These are phyloP conservation scores for Kwoniella dendrophila DNA, from an alignment of 768 basidiomycete species.

Conservation along the genomic window DNA sequence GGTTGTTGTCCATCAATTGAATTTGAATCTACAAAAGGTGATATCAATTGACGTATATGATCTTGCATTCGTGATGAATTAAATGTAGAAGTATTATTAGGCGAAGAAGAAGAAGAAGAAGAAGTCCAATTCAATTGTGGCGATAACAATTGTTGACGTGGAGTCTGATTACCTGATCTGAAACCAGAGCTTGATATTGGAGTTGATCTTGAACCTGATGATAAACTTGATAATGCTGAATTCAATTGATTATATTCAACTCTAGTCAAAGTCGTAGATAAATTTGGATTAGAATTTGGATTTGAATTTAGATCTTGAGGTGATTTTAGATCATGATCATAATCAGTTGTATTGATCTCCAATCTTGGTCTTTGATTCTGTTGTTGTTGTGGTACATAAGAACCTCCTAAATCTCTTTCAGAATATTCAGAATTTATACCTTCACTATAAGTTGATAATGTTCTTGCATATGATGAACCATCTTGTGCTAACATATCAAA, in stretches of 20 bases:
- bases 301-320: background rate
- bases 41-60: too few species aligned
- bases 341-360: constrained; percentile 15
- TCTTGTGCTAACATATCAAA: constrained; percentile 30
- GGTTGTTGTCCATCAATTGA: background rate
- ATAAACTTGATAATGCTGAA: too few species aligned
- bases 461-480: constrained; percentile 20
- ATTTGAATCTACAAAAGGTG: background rate
- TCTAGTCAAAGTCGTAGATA: background rate
- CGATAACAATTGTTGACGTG: too few species aligned
- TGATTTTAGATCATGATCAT: background rate
- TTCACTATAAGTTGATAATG: constrained; percentile 27
- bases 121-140: too few species aligned
- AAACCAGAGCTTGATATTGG: too few species aligned
- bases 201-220: too few species aligned
- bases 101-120: too few species aligned
- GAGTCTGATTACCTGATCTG: too few species aligned
- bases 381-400: background rate
- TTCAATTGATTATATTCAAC: too few species aligned
- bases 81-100: too few species aligned
- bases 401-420: constrained; percentile 16
- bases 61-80: too few species aligned
- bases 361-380: constrained; percentile 4
- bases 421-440: constrained; percentile 23
- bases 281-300: background rate